Base-by-base conservation (phyloP, 2,329 filamentous ascomycete genomes). In the Colletotrichum sidae region DNA sequence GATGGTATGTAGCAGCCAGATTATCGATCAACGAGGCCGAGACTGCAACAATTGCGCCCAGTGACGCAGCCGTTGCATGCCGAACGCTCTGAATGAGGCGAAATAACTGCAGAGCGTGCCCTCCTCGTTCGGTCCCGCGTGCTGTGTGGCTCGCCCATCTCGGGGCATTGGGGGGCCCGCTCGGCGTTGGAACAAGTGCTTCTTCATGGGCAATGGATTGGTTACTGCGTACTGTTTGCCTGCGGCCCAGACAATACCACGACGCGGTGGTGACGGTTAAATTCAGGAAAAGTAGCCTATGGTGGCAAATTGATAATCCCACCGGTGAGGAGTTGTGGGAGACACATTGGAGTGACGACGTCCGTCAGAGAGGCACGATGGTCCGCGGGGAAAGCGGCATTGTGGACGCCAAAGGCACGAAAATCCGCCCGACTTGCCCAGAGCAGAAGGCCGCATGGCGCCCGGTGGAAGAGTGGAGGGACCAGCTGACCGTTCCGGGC, bases 401-500 rank as follows among this genome's bases (percentile, higher is more conserved):
- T 37, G 58, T 25, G 4, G 25, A 25, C 58, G 52, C 46, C 58
- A 65, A 47, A 57, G 63, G 35, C 58, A 66, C 35, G 47, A 63
- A 42, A 65, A 55, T 34, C 42, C 42, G 62, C 58, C 58, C 46
- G 59, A 62, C 47, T 49, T 63, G 52, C 42, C 58, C 17, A 66
- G 63, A 66, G 47, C 58, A 65, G 62, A 56, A 44, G 46, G 52
- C 62, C 62, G 62, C 62, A 65, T 66, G 58, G 33, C 47, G 58
- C 63, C 52, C 58, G 41, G 39, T 35, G 47, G 47, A 44, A 42
- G 53, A 49, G 52, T 42, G 15, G 13, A 46, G 41, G 52, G 52
- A 44, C n/a, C 63, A 63, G 63, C 63, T 62, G 63, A 66, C 58
- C 47, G 59, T 63, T 59, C 63, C 63, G 52, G 57, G 25, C 62